Evolutionary conservation across 2,329 filamentous ascomycete genomes (phyloP).

Genomic region (Fusarium praegraminearum): DNA sequence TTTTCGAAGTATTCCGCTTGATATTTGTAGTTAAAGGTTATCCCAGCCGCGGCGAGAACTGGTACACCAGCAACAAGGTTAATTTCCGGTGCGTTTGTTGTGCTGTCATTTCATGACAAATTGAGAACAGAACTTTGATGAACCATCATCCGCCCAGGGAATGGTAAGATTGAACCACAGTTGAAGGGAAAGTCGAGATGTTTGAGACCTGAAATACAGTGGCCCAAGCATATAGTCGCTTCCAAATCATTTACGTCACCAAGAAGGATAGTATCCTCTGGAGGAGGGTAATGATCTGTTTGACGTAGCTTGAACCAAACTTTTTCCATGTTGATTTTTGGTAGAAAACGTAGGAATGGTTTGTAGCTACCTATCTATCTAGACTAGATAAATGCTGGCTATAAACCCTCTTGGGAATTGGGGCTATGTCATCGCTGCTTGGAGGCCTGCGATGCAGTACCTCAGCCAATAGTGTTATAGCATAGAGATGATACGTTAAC

Average conservation of each 20-base stretch:
- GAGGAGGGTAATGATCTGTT: neutral
- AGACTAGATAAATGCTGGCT: neutral
- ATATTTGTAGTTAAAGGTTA: neutral
- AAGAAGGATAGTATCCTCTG: neutral
- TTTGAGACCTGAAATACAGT: neutral
- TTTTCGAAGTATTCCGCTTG: neutral
- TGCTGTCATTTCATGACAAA: neutral
- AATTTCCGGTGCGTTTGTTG: neutral
- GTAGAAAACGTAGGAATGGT: fast-evolving
- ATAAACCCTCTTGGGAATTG: neutral
- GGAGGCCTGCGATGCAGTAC: neutral
- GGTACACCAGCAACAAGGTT: fast-evolving
- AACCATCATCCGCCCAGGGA: neutral
- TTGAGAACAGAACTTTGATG: neutral
- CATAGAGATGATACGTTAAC: neutral
- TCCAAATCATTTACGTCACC: neutral
- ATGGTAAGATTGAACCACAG: neutral
- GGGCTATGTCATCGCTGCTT: neutral
- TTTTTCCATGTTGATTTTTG: neutral
- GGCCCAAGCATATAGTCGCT: neutral
- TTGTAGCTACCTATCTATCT: neutral
- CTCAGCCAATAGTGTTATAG: neutral
- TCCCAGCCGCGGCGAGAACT: fast-evolving
- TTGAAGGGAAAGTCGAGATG: neutral
- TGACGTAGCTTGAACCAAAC: neutral